Base-by-base conservation (phyloP, 2,329 filamentous ascomycete species). In the Fusarium begoniae region DNA sequence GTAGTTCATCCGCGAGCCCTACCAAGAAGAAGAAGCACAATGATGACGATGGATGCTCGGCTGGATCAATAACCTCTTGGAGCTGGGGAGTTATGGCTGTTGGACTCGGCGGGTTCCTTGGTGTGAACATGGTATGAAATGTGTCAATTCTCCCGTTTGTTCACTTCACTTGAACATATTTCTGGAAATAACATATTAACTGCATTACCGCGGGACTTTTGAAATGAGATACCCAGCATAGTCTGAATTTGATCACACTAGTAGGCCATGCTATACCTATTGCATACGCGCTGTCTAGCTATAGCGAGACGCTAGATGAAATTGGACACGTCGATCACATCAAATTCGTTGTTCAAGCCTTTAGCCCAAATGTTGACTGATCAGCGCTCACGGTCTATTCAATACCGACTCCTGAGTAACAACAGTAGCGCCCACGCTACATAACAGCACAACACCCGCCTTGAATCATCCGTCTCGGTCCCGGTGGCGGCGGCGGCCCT, bases 21-120 rank as follows among this genome's bases (percentile, higher is more conserved):
- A 54, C 53, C 5, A 57, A 51, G 9, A 74, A 61, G 8, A 56
- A 48, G 6, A 54, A 17, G 28, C 28, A 28, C 7, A 14, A 57
- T 0, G 43, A 38, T 8, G 30, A 72, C 10, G 55, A 61, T 32
- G 30, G 48, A 12, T 77, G 75, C 13, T 76, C 73, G 0, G 51
- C 43, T 3, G 75, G 38, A 2, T 57, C 63, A 6, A 32, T 41
- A 1, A 9, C 43, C 0, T 63, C 65, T 14, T 63, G 59, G 54
- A 64, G 65, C 2, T 60, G 69, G 68, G 44, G 61, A 1, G n/a
- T 66, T 8, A 17, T 73, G 17, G 73, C 47, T 14, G 12, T 73
- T 37, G 63, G 59, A 1, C 14, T 74, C 6, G 62, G 68, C 9
- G 56, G 58, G 4, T 67, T 63, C 7, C 13, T 77, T 6, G 66